These are phyloP conservation scores for Heliophila coronopifolia DNA, from an alignment of 441 rosid species.

Conservation along the genomic window DNA sequence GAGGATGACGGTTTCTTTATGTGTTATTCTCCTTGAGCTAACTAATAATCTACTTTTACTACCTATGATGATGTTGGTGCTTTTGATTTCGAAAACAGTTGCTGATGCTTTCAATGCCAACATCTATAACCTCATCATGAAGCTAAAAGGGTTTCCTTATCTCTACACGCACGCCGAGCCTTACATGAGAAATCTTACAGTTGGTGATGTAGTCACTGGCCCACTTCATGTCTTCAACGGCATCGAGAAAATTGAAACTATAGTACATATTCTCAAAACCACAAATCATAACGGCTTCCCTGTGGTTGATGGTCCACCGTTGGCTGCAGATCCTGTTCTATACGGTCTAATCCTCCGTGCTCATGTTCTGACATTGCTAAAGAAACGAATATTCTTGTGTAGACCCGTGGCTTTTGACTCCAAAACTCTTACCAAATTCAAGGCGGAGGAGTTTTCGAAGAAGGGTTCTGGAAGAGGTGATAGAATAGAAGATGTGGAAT, in stretches of 20 bases:
- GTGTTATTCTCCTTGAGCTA: slow-evolving; percentile 82
- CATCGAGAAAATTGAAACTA: slow-evolving; percentile 58
- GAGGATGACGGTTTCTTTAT: slow-evolving; percentile 95
- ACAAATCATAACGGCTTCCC: slow-evolving; percentile 78
- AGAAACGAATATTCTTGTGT: slow-evolving; percentile 52
- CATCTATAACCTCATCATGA: slow-evolving; percentile 75
- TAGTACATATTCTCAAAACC: slow-evolving; percentile 61
- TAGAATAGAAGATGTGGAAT: slow-evolving; percentile 52
- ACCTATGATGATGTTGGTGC: slow-evolving; percentile 83
- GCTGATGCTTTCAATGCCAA: slow-evolving; percentile 71
- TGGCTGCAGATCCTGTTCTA: slow-evolving; percentile 38
- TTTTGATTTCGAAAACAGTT: slow-evolving; percentile 79
- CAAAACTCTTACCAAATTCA: slow-evolving; percentile 37
- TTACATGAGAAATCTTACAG: slow-evolving; percentile 78
- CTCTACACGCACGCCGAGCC: slow-evolving; percentile 69
- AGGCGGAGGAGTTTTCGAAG: slow-evolving; percentile 67
- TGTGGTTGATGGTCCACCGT: slow-evolving; percentile 54
- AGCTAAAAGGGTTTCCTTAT: slow-evolving; percentile 76
- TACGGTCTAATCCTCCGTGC: slow-evolving; percentile 69
- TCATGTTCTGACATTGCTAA: slow-evolving; percentile 61
- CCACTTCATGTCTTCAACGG: slow-evolving; percentile 63
- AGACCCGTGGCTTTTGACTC: slow-evolving; percentile 32
- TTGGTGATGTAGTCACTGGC: slow-evolving; percentile 65
- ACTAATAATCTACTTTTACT: slow-evolving; percentile 80
- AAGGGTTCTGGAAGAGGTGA: slow-evolving; percentile 54